A percentile compares a stretch with the other conserved stretches of the same genome.
Conservation (phyloP, 2,329 filamentous ascomycete species). For the Microcyclosporella mali region DNA sequence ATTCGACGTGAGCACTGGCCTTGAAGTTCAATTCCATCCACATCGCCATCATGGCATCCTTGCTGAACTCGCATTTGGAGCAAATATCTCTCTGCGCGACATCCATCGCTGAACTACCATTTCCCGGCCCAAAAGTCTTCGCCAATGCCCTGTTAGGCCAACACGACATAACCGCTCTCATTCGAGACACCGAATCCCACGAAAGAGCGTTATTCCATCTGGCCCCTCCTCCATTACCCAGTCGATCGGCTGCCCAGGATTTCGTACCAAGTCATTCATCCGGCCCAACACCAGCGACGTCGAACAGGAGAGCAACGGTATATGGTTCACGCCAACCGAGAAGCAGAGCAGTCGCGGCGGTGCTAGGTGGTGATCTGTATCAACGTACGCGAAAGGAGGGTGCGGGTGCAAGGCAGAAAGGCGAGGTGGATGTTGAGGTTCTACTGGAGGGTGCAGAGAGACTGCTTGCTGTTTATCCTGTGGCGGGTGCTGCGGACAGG, state of each 20-base stretch:
- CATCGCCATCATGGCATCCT: slow-evolving; percentile 26
- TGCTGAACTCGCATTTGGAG: slow-evolving; percentile 45
- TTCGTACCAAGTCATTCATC: slow-evolving; percentile 9
- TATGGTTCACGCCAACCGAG: slow-evolving; percentile 48
- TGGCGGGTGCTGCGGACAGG: slow-evolving; percentile 69
- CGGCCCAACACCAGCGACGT: slow-evolving; percentile 11
- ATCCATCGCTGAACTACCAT: slow-evolving; percentile 49
- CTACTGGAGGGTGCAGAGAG: slow-evolving; percentile 83
- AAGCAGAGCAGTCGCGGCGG: slow-evolving; percentile 81
- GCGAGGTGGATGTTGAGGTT: slow-evolving; percentile 80
- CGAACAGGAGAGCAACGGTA: slow-evolving; percentile 43
- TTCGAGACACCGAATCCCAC: slow-evolving; percentile 90
- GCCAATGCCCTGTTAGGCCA: slow-evolving; percentile 78
- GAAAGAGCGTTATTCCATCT: slow-evolving; percentile 93
- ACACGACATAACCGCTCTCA: slow-evolving; percentile 88
- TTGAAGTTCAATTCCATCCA: not conserved
- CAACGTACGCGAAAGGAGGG: slow-evolving; percentile 63
- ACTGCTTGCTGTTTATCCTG: slow-evolving; percentile 78
- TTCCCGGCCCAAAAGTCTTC: slow-evolving; percentile 87
- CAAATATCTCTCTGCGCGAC: slow-evolving; percentile 45
- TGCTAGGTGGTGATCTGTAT: slow-evolving; percentile 81
- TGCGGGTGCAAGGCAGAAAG: slow-evolving; percentile 45
- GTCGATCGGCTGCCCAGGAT: slow-evolving; percentile 41
- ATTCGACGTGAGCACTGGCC: no score
- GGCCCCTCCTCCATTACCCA: slow-evolving; percentile 56